Percentiles rank a stretch among this genome's conserved stretches.
Conservation (phyloP, 1,139 yeast species). For the Zygosaccharomyces sapae region DNA sequence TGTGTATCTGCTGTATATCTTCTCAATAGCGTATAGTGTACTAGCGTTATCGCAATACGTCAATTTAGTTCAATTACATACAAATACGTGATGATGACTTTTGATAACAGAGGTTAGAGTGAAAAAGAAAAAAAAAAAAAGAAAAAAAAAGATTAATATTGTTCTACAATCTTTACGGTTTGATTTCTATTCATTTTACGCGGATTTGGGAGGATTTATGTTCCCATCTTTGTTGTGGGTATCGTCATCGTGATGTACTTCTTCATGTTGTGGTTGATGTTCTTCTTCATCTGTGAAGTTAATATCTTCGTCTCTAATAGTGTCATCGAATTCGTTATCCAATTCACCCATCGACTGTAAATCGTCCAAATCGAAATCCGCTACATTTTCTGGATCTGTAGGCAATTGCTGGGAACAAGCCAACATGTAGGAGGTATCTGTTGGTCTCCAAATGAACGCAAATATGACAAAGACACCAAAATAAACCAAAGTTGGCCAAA, state of each 20-base stretch:
- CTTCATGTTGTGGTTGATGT: slow-evolving; percentile 9
- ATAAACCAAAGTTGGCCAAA: slow-evolving; percentile 90
- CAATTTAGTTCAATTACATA: slow-evolving; percentile 3
- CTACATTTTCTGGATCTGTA: slow-evolving; percentile 69
- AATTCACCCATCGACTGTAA: slow-evolving; percentile 32
- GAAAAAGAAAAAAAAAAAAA: background rate
- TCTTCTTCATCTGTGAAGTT: slow-evolving; percentile 26
- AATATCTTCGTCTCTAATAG: slow-evolving; percentile 20
- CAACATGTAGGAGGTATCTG: slow-evolving; percentile 88
- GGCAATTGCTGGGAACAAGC: slow-evolving; percentile 94
- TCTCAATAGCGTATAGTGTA: slow-evolving; percentile 5
- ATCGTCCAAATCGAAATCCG: slow-evolving; percentile 75
- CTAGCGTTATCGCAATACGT: slow-evolving; percentile 1
- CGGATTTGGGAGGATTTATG: background rate
- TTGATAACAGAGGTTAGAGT: background rate
- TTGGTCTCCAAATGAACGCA: slow-evolving; percentile 95
- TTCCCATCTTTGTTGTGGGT: background rate
- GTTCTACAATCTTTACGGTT: background rate
- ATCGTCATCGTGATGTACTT: slow-evolving; percentile 7
- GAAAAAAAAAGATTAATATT: background rate
- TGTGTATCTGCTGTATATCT: background rate
- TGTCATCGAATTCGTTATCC: slow-evolving; percentile 15
- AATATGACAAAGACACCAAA: slow-evolving; percentile 77
- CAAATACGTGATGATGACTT: slow-evolving; percentile 4
- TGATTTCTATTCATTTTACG: background rate